phyloP scores from a whole-genome alignment of 139 green algal genomes.

The Zygnema circumcarinatum region DNA sequence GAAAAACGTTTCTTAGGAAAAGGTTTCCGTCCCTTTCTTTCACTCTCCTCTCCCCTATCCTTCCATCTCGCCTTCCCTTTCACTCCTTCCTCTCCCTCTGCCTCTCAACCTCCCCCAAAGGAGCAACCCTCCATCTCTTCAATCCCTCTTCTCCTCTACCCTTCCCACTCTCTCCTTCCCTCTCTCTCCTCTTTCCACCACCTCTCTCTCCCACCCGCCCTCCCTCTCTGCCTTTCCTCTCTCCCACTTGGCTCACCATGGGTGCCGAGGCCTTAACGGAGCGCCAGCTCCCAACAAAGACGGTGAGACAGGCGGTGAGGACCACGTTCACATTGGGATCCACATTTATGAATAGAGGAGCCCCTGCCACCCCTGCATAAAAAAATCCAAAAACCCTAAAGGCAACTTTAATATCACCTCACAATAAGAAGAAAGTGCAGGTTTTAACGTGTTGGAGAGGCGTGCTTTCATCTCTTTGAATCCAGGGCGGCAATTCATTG shows the following conservation, averaged over 20 bases:
- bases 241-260: constrained; percentile 65
- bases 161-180: background rate
- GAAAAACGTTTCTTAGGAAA: too few relatives aligned
- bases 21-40: too few relatives aligned
- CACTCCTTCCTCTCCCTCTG: background rate
- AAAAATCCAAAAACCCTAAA: background rate
- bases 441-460: background rate
- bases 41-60: too few relatives aligned
- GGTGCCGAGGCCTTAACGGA: constrained; percentile 78
- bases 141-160: too few relatives aligned
- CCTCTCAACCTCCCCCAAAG: background rate
- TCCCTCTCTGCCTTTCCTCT: background rate
- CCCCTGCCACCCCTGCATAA: constrained; percentile 17
- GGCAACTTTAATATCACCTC: background rate
- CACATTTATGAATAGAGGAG: constrained; percentile 65
- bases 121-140: too few relatives aligned
- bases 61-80: background rate
- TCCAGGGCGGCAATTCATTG: background rate
- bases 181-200: too few relatives aligned
- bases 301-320: constrained; percentile 77
- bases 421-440: background rate
- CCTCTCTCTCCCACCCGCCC: too few relatives aligned
- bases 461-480: background rate
- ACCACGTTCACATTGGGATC: constrained; percentile 85
- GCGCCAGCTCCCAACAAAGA: constrained; percentile 83